Base-by-base conservation (phyloP, 352 stramenopile genomes). In the Globisporangium abappressorium region DNA sequence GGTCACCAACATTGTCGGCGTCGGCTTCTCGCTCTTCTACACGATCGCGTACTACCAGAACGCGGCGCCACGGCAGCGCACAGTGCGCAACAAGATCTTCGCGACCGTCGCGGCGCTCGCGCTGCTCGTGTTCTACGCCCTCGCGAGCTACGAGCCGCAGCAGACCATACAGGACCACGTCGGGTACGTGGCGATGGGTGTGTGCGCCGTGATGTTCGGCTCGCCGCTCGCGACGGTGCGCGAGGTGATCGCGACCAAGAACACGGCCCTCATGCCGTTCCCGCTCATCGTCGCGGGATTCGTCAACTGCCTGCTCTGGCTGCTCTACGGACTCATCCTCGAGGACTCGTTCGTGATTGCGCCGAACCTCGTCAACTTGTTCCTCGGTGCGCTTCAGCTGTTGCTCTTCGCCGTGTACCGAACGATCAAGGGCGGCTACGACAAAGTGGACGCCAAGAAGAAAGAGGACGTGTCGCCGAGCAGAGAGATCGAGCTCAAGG, bases 201-300 rank as follows among this genome's bases (percentile, higher is more conserved):
- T 87, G 60, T 81, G 77, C 5, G 70, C 75, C 8, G 70, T 93
- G 63, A 91, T 92, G 79, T 85, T 89, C 61, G 81, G 68, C 28
- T 90, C 81, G 49, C 82, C 82, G 63, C 73, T 91, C 15, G 73
- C 80, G 15, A 57, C 81, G 6, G 74, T 89, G 20, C 77, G 76
- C 51, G 61, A 75, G 34, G 82, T 91, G 58, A 68, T 91, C 33
- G 64, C 75, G 62, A 76, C 80, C 33, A 80, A 77, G 57, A 83
- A 78, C 58, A 64, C 76, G 26, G 62, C 70, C 12, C 55, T 77
- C 20, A 64, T 91, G 47, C 82, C 82, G 4, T 64, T 86, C 15
- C 46, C 58, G 22, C 85, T 91, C 77, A 82, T 91, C 62, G 54
- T 74, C 56, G 71, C 81, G 20, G 82, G 78, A 12, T 71, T 76